Percentiles rank a stretch among this genome's conserved stretches.
Conservation (phyloP, 2,329 filamentous ascomycete species). For the Colletotrichum falcatum region DNA sequence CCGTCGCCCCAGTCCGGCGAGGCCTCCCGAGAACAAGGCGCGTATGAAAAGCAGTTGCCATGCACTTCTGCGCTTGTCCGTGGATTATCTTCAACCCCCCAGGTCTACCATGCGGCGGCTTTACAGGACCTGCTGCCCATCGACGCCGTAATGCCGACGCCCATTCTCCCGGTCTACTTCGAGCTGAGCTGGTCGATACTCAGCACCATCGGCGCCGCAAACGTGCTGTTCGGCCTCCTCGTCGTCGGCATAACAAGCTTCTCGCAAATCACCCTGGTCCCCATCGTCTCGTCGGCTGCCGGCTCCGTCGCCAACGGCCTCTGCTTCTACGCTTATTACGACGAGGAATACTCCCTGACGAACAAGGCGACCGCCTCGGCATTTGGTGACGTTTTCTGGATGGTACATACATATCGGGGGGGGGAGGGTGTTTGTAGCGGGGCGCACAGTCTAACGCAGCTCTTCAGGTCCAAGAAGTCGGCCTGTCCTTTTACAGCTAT, state of each 20-base stretch:
- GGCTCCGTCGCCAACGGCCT: conserved; percentile 57
- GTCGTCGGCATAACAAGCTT: conserved; percentile 55
- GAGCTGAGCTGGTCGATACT: conserved; percentile 60
- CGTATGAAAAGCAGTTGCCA: not conserved
- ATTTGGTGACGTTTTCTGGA: conserved; percentile 56
- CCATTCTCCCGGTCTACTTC: conserved; percentile 49
- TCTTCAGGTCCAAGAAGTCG: conserved; percentile 56
- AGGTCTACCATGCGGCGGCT: not conserved
- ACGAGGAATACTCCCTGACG: conserved; percentile 42
- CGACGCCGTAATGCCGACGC: conserved; percentile 23
- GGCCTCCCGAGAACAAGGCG: not conserved
- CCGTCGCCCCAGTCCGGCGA: not conserved
- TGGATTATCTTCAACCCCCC: not conserved
- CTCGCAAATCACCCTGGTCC: conserved; percentile 54
- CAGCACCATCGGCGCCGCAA: conserved; percentile 57
- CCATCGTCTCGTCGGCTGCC: conserved; percentile 53
- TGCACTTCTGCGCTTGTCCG: not conserved
- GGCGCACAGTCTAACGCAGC: not conserved
- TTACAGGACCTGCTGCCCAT: not conserved
- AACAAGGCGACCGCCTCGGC: conserved; percentile 51
- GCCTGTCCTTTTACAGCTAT: conserved; percentile 62
- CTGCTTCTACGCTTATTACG: conserved; percentile 58
- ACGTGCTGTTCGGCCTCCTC: conserved; percentile 53
- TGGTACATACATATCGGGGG: conserved; percentile 45
- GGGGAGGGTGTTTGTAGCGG: too few species aligned